Percentiles rank a stretch among this genome's conserved stretches.
Conservation (phyloP, 768 basidiomycete genomes). For the Coprinopsis sp. region DNA sequence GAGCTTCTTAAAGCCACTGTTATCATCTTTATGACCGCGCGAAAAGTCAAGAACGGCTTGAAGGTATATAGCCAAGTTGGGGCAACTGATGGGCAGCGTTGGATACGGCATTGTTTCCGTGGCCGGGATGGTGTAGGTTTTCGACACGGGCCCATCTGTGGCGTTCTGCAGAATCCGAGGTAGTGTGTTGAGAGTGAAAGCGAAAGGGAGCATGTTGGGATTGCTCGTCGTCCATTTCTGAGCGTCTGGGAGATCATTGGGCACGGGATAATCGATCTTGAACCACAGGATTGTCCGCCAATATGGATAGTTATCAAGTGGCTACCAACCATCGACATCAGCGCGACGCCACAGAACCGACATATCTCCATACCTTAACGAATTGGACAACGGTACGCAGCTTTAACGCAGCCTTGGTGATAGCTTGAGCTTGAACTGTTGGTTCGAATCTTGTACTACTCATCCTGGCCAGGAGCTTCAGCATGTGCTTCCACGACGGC, state of each 20-base stretch:
- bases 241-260: conserved; percentile 38
- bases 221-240: conserved; percentile 53
- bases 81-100: conserved; percentile 68
- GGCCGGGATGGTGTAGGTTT: conserved; percentile 67
- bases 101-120: conserved; percentile 59
- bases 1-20: conserved; percentile 58
- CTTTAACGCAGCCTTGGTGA: conserved; percentile 49
- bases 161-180: conserved; percentile 63
- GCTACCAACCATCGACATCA: not conserved
- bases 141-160: conserved; percentile 58
- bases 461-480: conserved; percentile 71
- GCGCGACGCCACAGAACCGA: not conserved
- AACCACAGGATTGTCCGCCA: conserved; percentile 80
- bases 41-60: conserved; percentile 69
- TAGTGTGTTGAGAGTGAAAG: conserved; percentile 56
- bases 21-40: conserved; percentile 55
- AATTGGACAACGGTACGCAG: conserved; percentile 78
- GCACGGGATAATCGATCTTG: conserved; percentile 65
- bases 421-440: conserved; percentile 59
- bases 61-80: conserved; percentile 71
- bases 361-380: conserved; percentile 49
- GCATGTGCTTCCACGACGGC: conserved; percentile 66
- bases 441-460: conserved; percentile 69
- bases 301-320: conserved; percentile 24
- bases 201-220: conserved; percentile 65